Evolutionary conservation across 2,329 filamentous ascomycete species (phyloP), one percentile per base, ranked within the genome.

Genomic region (Phaeomoniella chlamydospora): DNA sequence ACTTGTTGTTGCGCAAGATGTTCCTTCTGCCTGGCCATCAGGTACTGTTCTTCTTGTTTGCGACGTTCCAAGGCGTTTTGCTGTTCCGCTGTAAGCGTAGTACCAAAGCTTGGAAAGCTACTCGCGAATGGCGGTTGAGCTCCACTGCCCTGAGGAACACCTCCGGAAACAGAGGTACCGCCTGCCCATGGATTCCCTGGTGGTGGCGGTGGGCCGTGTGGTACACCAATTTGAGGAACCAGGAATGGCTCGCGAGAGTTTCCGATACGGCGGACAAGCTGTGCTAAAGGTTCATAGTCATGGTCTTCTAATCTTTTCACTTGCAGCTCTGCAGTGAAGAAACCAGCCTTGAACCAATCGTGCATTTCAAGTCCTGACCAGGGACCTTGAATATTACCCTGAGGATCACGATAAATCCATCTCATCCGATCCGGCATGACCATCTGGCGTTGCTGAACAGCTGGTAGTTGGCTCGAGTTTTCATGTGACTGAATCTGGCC

Each of bases 381-480:
- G 0, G 90, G 90, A 0, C 90, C 90, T 53, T 98, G 90, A 4
- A 85, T 79, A 42, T 84, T 80, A 15, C 86, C 86, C 53, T 93
- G 84, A 4, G 90, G 90, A 53, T 98, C 90, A 36, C 92, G 77
- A 54, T 98, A 98, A 13, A 94, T 88, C 90, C 90, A 98, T 49
- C 88, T 73, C 86, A 98, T 98, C 11, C 92, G 73, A 56, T 98
- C 90, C 2, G 90, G 90, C 90, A 98, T 96, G 4, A 98, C 88
- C 87, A 98, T 96, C 31, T 81, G 87, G 12, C 85, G 78, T 43
- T 80, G 74, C 49, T 83, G 79, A 17, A 73, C 63, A 33, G 72
- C 61, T 17, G 77, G 76, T 34, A 84, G 71, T 44, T 86, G 79
- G 34, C 72, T 72, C 4, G 76, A 65, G n/a, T 74, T 68, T 11